A percentile compares a stretch with the other conserved stretches of the same genome.
These are phyloP conservation scores for Isoetes engelmannii DNA, from an alignment of 83 land plant genomes.

Conservation along the genomic window DNA sequence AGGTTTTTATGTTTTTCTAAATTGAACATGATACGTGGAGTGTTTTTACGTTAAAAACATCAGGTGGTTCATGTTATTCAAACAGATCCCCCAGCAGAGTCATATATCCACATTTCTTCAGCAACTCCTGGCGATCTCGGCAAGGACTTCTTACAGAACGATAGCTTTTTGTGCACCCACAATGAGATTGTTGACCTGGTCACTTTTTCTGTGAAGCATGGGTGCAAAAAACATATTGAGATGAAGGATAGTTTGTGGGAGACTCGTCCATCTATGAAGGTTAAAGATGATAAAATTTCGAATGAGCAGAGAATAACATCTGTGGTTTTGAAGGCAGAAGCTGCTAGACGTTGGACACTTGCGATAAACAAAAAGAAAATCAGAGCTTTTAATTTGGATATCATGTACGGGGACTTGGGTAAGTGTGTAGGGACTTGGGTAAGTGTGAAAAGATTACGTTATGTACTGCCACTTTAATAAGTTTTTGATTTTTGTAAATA, in stretches of 20 bases:
- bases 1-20: background rate
- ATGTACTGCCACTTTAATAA: background rate
- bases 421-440: background rate
- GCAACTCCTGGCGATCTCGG: slow-evolving; percentile 65
- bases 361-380: slow-evolving; percentile 59
- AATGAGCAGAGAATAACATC: slow-evolving; percentile 34
- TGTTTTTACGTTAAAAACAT: background rate
- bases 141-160: slow-evolving; percentile 46
- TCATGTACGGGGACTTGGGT: slow-evolving; percentile 11
- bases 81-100: slow-evolving; percentile 30
- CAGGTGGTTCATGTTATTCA: slow-evolving; percentile 92
- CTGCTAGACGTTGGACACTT: slow-evolving; percentile 62
- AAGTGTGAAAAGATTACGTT: background rate
- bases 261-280: slow-evolving; percentile 20
- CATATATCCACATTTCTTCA: slow-evolving; percentile 68
- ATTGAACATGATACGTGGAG: background rate
- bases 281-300: slow-evolving; percentile 40
- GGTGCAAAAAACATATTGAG: slow-evolving; percentile 46
- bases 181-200: slow-evolving; percentile 54
- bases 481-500: slow-evolving; percentile 19
- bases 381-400: slow-evolving; percentile 53
- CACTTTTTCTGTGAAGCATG: slow-evolving; percentile 56
- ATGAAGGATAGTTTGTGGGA: slow-evolving; percentile 40
- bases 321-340: slow-evolving; percentile 20
- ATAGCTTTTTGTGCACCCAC: slow-evolving; percentile 55